Percentiles rank a stretch among this genome's conserved stretches.
These are phyloP conservation scores for Torulaspora microellipsoides DNA, from an alignment of 805 yeast genomes.

Conservation along the genomic window DNA sequence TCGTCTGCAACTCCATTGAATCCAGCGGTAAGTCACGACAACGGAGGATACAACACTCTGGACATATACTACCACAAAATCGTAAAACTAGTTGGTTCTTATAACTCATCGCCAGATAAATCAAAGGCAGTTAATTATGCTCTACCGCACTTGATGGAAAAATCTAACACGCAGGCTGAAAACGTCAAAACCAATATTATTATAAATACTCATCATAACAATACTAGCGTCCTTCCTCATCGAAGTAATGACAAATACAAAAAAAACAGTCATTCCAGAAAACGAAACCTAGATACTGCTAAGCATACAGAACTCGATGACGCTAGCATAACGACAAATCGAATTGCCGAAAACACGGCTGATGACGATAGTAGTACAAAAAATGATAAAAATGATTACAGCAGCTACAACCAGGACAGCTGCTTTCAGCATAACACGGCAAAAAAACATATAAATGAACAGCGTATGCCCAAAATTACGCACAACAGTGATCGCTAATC, in stretches of 20 bases:
- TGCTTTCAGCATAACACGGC: not conserved
- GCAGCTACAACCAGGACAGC: not conserved
- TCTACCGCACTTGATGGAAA: slow-evolving; percentile 6
- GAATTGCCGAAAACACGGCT: too few species aligned
- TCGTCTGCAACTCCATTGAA: not conserved
- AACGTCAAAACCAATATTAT: not conserved
- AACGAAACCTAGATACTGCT: slow-evolving; percentile 10
- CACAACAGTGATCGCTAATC: slow-evolving; percentile 1
- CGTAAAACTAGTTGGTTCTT: slow-evolving; percentile 46
- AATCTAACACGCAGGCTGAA: not conserved
- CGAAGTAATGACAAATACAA: not conserved
- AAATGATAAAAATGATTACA: not conserved
- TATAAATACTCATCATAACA: not conserved
- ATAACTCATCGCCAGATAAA: slow-evolving; percentile 27
- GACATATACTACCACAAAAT: slow-evolving; percentile 47
- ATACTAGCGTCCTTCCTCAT: slow-evolving; percentile 3
- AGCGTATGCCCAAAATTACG: slow-evolving; percentile 1
- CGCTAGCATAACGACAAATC: too few species aligned
- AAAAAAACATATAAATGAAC: slow-evolving; percentile 4
- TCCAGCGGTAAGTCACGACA: slow-evolving; percentile 1
- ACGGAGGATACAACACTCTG: slow-evolving; percentile 39
- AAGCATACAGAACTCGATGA: too few species aligned
- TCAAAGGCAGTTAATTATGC: slow-evolving; percentile 23
- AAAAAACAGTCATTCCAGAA: slow-evolving; percentile 5
- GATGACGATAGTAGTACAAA: too few species aligned